These are phyloP conservation scores for Elaeis oleifera DNA, from an alignment of 202 grass and related monocot species.

Conservation along the genomic window DNA sequence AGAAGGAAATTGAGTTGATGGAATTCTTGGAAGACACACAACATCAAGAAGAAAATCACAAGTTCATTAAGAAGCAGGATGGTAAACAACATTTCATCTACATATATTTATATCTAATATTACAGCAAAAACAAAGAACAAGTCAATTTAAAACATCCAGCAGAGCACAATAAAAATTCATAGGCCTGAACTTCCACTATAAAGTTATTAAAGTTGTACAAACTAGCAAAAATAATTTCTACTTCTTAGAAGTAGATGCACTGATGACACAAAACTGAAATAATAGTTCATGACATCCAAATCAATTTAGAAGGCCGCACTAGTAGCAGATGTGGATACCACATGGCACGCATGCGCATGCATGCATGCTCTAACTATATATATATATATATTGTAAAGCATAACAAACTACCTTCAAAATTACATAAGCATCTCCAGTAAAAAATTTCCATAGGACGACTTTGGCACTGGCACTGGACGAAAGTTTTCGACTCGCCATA, in stretches of 20 bases:
- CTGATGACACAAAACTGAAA: too few relatives aligned
- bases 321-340: not conserved
- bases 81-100: not conserved
- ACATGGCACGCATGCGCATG: not conserved
- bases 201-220: too few relatives aligned
- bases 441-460: conserved; percentile 84
- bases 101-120: not conserved
- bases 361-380: not conserved
- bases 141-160: too few relatives aligned
- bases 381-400: not conserved
- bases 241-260: too few relatives aligned
- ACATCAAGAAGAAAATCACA: not conserved
- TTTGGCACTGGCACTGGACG: conserved; percentile 60
- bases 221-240: too few relatives aligned
- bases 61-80: not conserved
- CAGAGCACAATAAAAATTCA: too few relatives aligned
- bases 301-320: too few relatives aligned
- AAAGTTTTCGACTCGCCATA: conserved; percentile 94
- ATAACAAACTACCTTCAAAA: conserved; percentile 64
- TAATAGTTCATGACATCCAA: too few relatives aligned
- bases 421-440: conserved; percentile 75
- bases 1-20: not conserved
- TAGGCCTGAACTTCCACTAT: too few relatives aligned
- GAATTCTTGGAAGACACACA: not conserved
- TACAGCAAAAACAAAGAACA: not conserved